Percentiles rank a stretch among this genome's conserved stretches.
These are phyloP conservation scores for Reticulascus tulasneorum DNA, from an alignment of 2,329 filamentous ascomycete species.

Conservation along the genomic window DNA sequence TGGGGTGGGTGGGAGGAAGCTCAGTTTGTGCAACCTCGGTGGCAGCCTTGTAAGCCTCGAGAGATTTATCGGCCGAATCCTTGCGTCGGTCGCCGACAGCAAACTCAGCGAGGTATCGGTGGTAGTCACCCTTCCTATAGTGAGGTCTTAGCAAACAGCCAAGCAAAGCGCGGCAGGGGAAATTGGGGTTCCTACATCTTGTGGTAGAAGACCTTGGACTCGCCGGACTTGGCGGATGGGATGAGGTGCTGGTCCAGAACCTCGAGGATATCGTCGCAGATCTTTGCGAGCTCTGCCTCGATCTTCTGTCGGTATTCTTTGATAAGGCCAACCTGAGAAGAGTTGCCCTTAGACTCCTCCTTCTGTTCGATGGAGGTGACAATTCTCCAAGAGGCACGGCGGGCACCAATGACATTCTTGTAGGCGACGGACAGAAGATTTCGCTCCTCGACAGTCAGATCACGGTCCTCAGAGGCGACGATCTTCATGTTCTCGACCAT, in stretches of 20 bases:
- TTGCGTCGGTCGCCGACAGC: constrained; percentile 92
- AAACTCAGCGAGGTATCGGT: constrained; percentile 98
- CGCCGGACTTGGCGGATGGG: constrained; percentile 87
- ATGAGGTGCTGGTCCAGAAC: constrained; percentile 94
- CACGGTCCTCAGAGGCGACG: constrained; percentile 81
- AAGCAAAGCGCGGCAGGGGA: background rate
- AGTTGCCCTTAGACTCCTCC: constrained; percentile 98
- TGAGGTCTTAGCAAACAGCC: constrained; percentile 14
- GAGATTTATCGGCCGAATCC: constrained; percentile 87
- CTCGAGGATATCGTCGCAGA: constrained; percentile 95
- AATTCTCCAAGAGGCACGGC: constrained; percentile 97
- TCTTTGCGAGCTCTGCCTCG: constrained; percentile 91
- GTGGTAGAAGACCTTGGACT: constrained; percentile 99
- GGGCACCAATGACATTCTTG: constrained; percentile 97
- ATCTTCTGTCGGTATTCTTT: constrained; percentile 99
- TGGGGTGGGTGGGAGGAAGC: constrained; percentile 87
- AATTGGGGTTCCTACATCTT: constrained; percentile 70
- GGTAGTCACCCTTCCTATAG: constrained; percentile 96
- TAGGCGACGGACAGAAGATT: constrained; percentile 97
- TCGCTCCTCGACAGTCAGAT: constrained; percentile 89
- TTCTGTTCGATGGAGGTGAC: constrained; percentile 99
- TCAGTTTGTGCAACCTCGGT: constrained; percentile 88
- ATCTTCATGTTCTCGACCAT: constrained; percentile 99
- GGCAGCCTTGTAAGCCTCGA: constrained; percentile 93
- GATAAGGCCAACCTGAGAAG: constrained; percentile 83